phyloP scores from a whole-genome alignment of 148 eudicot genomes.

The Rhododendron mucronatum region DNA sequence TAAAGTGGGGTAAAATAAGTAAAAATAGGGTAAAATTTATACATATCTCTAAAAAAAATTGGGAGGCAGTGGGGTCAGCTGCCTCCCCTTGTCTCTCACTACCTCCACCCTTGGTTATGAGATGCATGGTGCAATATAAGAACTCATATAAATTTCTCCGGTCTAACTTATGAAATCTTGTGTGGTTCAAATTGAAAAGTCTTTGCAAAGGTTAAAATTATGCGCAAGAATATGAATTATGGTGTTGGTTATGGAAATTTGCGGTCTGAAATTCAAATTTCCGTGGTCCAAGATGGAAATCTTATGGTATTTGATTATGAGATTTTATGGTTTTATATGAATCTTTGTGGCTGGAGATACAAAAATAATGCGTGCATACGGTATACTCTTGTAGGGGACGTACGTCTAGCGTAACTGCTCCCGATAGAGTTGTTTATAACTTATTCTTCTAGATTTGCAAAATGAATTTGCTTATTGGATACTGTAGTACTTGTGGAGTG shows the following conservation, averaged over 20 bases:
- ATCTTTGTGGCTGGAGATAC: neutral
- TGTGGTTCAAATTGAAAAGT: neutral
- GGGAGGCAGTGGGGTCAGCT: no score
- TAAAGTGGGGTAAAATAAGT: no score
- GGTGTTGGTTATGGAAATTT: neutral
- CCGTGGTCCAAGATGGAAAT: neutral
- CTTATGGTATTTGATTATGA: neutral
- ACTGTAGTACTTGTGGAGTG: neutral
- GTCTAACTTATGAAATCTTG: neutral
- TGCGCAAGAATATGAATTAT: no score
- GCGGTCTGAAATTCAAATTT: neutral
- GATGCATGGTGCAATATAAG: neutral
- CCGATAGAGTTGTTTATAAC: neutral
- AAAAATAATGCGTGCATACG: no score
- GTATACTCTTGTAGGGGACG: neutral
- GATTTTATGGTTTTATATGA: no score
- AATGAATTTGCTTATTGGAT: neutral
- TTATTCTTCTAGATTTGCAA: neutral
- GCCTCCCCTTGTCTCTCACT: no score
- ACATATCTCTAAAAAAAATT: no score
- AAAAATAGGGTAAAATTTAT: no score
- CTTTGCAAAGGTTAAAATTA: no score
- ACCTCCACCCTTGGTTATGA: neutral
- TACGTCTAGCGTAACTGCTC: neutral
- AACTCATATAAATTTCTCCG: neutral